Evolutionary conservation across 1,284 basidiomycete species (phyloP), one percentile per base, ranked within the genome.

Genomic region (Cryptococcus jaspeensis): DNA sequence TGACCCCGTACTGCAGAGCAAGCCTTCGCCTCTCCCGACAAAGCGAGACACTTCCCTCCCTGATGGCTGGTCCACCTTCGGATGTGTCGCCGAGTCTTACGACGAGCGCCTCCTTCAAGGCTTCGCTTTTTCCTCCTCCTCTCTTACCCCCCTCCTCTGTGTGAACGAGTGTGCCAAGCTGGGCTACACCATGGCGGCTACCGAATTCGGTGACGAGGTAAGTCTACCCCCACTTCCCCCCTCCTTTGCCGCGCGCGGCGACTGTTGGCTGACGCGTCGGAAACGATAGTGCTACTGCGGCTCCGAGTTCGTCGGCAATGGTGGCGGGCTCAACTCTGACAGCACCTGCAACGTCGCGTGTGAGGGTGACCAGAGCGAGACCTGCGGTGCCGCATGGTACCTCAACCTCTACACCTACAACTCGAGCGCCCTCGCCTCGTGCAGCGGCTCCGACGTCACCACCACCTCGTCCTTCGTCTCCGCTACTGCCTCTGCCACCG

Each of bases 31-130:
- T 36, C 62, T 73, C 1, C 57, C 61, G 12, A 51, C 63, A 44
- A 73, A 72, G 55, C 71, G 73, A 23, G 67, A 60, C 37, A 50
- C 52, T 18, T 44, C 62, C 7, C 58, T 76, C 35, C 73, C 75
- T 11, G 32, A 60, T 13, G 76, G 74, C 18, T 79, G 77, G 77
- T 48, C 57, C 16, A 69, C 66, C 49, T 44, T 63, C 11, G 77
- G 74, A 16, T 79, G 77, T 61, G 67, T 74, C 32, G 55, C 61
- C 49, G 78, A 79, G 59, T 73, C 74, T 7, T 50, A 53, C 20
- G 59, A 59, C n/a, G 42, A 65, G 45, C 68, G 77, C 22, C 61
- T 78, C 25, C 66, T 79, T 18, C 50, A 62, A 37, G 72, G 71
- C 3, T 68, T 72, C 23, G 50, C 60, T 2, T 73, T 71, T 60